phyloP scores from a whole-genome alignment of 1,139 yeast genomes.

The Debaryomyces nepalensis region DNA sequence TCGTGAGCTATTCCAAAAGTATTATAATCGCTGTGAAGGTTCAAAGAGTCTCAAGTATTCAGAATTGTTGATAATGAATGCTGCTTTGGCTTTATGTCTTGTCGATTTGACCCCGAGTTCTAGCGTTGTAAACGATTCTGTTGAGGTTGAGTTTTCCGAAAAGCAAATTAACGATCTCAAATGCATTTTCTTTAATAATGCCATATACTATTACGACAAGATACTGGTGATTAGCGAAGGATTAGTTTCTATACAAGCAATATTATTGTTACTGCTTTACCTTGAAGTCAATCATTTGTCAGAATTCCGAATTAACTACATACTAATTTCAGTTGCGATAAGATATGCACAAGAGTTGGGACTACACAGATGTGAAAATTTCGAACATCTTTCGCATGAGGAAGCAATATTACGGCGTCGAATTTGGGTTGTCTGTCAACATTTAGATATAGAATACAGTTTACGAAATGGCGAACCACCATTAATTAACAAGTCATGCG shows the following conservation, averaged over 20 bases:
- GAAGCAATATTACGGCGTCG: constrained; percentile 46
- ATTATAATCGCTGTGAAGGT: constrained; percentile 18
- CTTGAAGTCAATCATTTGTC: constrained; percentile 48
- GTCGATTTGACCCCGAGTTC: background rate
- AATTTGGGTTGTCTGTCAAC: constrained; percentile 62
- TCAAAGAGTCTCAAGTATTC: constrained; percentile 26
- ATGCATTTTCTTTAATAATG: constrained; percentile 34
- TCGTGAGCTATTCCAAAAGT: constrained; percentile 26
- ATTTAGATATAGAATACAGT: constrained; percentile 57
- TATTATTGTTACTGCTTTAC: constrained; percentile 49
- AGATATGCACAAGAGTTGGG: constrained; percentile 70
- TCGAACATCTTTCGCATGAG: constrained; percentile 35
- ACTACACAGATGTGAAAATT: constrained; percentile 60
- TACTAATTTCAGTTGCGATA: constrained; percentile 54
- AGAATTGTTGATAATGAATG: constrained; percentile 40
- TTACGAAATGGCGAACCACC: constrained; percentile 66
- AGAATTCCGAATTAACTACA: constrained; percentile 46
- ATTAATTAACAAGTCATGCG: constrained; percentile 53
- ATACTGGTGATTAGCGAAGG: constrained; percentile 56
- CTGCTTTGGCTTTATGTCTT: constrained; percentile 30
- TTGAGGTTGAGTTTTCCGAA: constrained; percentile 13
- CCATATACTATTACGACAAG: constrained; percentile 53
- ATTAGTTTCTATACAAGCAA: constrained; percentile 51
- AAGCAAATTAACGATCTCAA: constrained; percentile 25
- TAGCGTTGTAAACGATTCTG: background rate